These are phyloP conservation scores for Pseudopyricularia javanii DNA, from an alignment of 2,329 filamentous ascomycete species.

Conservation along the genomic window DNA sequence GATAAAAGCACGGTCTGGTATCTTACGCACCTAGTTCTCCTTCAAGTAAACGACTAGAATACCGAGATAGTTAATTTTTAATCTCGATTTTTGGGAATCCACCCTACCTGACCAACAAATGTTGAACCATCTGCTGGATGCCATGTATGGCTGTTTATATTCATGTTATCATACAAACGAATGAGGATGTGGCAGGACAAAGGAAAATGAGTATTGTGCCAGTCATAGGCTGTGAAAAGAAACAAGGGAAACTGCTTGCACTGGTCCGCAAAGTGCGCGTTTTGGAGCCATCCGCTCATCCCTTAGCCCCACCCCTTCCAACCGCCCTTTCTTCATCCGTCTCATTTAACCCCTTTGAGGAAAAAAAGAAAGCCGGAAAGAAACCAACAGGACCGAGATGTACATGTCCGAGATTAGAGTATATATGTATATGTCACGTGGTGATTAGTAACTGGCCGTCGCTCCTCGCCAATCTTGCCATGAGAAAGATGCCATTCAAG, in stretches of 20 bases:
- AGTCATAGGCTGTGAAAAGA: neutral
- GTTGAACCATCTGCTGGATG: neutral
- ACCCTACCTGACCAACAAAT: no score
- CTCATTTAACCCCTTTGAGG: neutral
- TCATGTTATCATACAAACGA: neutral
- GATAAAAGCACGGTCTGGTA: no score
- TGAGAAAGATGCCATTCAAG: neutral
- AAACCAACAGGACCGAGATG: neutral
- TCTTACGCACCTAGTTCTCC: no score
- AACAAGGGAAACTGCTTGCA: neutral
- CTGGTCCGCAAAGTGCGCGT: neutral
- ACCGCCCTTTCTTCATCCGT: neutral
- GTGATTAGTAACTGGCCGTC: neutral
- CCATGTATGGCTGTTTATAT: neutral
- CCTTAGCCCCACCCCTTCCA: neutral
- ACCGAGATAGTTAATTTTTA: no score
- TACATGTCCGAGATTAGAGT: neutral
- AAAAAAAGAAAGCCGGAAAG: neutral
- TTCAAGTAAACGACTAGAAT: no score
- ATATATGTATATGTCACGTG: neutral
- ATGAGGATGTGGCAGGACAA: neutral
- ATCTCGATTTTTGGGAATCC: no score
- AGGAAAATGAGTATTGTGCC: neutral
- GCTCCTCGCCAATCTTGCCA: neutral
- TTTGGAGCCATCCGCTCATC: neutral